These are phyloP conservation scores for Isoetes taiwanensis DNA, from an alignment of 75 land plant genomes.

Conservation along the genomic window DNA sequence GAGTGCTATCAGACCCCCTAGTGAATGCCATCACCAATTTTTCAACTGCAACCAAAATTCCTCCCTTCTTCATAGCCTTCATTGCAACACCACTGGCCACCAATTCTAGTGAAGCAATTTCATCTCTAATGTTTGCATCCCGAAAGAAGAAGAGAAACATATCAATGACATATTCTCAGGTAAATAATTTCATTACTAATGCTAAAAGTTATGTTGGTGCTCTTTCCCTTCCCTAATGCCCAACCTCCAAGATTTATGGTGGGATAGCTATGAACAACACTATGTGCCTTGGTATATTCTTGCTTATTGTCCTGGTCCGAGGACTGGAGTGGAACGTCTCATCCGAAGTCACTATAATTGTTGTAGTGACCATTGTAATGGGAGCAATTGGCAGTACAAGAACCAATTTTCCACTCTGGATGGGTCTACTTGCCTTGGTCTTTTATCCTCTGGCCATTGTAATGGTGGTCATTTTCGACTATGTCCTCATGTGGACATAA, in stretches of 20 bases:
- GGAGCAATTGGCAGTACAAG: no score
- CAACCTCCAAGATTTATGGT: conserved; percentile 23
- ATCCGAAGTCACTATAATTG: conserved; percentile 15
- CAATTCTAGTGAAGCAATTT: conserved; percentile 43
- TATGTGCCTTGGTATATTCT: conserved; percentile 11
- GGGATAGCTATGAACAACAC: conserved; percentile 17
- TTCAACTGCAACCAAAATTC: no score
- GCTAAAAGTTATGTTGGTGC: no score
- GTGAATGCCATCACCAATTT: conserved; percentile 41
- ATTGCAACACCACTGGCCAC: conserved; percentile 37
- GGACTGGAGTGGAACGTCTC: conserved; percentile 14
- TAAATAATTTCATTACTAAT: no score
- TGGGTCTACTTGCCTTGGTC: no score
- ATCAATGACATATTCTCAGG: conserved; percentile 48
- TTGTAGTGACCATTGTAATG: conserved; percentile 12
- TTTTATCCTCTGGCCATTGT: no score
- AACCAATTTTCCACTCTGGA: no score
- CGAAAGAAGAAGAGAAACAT: conserved; percentile 28
- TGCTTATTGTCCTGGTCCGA: conserved; percentile 7
- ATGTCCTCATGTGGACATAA: no score
- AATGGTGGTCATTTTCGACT: no score
- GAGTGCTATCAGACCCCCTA: conserved; percentile 38
- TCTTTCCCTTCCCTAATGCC: no score
- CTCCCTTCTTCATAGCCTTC: conserved; percentile 43
- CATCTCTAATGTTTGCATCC: conserved; percentile 39